Conservation (phyloP, 2,329 filamentous ascomycete genomes). For the Paradendryphiella salina region DNA sequence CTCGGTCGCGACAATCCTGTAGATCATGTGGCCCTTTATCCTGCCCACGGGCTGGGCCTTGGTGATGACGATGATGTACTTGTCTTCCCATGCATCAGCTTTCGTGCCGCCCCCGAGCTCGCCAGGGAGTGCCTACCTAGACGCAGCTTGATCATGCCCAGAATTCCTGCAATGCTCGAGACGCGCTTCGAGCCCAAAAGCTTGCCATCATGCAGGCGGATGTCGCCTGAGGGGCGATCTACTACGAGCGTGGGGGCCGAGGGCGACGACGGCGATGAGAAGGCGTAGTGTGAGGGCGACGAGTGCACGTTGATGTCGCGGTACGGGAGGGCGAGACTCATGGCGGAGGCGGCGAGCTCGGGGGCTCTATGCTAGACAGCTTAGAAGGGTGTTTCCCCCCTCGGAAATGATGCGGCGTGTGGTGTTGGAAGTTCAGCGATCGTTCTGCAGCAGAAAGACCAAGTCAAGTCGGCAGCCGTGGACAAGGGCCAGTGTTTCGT, state of each 20-base stretch:
- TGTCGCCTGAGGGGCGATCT: conserved; percentile 88
- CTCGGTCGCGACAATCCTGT: conserved; percentile 88
- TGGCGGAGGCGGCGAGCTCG: conserved; percentile 30
- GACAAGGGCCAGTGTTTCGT: conserved; percentile 18
- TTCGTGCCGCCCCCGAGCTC: not conserved
- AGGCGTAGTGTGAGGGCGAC: conserved; percentile 89
- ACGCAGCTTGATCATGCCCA: conserved; percentile 90
- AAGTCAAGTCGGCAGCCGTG: too few relatives aligned
- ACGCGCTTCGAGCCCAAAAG: conserved; percentile 78
- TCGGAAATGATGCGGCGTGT: not conserved
- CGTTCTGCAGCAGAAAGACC: too few relatives aligned
- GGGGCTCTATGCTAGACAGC: not conserved
- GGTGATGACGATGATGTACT: conserved; percentile 95
- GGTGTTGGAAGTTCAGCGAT: too few relatives aligned
- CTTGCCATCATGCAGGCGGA: conserved; percentile 80
- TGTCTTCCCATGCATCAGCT: conserved; percentile 60
- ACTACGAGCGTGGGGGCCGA: conserved; percentile 85
- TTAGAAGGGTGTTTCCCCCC: not conserved
- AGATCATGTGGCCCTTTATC: conserved; percentile 93
- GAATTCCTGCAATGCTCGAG: conserved; percentile 90
- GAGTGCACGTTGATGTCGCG: conserved; percentile 97
- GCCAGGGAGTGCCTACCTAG: conserved; percentile 63
- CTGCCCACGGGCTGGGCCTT: conserved; percentile 90
- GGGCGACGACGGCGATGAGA: conserved; percentile 92
- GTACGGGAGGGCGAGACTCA: conserved; percentile 69